A percentile compares a stretch with the other conserved stretches of the same genome.
Evolutionary conservation across 2,329 filamentous ascomycete genomes (phyloP).

Genomic region (Neophaeococcomyces aloes): DNA sequence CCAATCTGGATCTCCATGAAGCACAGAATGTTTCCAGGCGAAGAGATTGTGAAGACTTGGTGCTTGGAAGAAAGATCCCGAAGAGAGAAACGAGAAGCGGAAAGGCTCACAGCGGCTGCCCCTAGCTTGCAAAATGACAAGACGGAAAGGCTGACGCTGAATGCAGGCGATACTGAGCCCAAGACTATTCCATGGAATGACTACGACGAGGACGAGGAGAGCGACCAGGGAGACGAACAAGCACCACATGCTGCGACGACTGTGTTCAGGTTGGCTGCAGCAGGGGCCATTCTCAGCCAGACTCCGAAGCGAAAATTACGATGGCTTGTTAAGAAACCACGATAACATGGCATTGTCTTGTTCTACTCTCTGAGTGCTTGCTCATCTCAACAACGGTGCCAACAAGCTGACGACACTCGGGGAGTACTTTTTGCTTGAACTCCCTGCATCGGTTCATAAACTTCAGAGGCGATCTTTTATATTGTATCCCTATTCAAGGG

Average conservation of each 20-base stretch:
- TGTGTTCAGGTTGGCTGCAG: conserved; percentile 7
- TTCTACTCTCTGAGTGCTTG: background rate
- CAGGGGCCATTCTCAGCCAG: conserved; percentile 3
- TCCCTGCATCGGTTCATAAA: too few relatives aligned
- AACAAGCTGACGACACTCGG: background rate
- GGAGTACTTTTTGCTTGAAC: too few relatives aligned
- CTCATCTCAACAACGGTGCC: background rate
- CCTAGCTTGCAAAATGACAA: background rate
- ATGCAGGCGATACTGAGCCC: background rate
- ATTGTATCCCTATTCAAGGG: too few relatives aligned
- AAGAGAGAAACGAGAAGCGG: background rate
- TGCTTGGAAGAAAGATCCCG: conserved; percentile 10
- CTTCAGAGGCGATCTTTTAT: too few relatives aligned
- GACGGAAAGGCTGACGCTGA: background rate
- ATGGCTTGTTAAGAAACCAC: conserved; percentile 6
- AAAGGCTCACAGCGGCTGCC: background rate
- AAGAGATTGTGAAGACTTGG: conserved; percentile 15
- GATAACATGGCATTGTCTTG: background rate
- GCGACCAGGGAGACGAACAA: background rate
- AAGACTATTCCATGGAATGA: background rate
- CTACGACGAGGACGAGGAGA: conserved; percentile 1
- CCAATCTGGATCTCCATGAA: conserved; percentile 21
- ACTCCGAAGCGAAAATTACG: conserved; percentile 8
- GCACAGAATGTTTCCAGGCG: conserved; percentile 18
- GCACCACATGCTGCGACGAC: conserved; percentile 8